A percentile compares a stretch with the other conserved stretches of the same genome.
Conservation (phyloP, 768 basidiomycete genomes). For the Pleurotus salmoneostramineus region DNA sequence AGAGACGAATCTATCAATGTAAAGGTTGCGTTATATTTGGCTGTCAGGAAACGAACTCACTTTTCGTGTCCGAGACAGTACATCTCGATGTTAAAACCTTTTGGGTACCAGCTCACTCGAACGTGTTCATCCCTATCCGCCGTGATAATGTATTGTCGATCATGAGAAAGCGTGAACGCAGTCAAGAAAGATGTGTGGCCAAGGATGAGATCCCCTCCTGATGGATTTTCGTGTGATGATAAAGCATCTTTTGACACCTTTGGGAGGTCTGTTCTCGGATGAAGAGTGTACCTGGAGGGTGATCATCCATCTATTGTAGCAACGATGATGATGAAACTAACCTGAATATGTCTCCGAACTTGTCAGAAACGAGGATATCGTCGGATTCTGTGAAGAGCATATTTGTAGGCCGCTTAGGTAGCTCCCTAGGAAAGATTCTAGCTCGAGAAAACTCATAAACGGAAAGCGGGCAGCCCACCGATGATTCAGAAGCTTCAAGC, state of each 20-base stretch:
- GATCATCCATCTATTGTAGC: not conserved
- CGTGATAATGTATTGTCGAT: slow-evolving; percentile 77
- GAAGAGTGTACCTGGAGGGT: slow-evolving; percentile 55
- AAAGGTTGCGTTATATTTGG: not conserved
- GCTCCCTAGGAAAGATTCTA: slow-evolving; percentile 43
- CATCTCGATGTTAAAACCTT: slow-evolving; percentile 80
- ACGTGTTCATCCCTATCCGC: slow-evolving; percentile 97
- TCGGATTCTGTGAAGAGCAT: slow-evolving; percentile 60
- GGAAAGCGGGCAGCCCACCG: slow-evolving; percentile 39
- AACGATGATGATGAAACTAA: slow-evolving; percentile 20
- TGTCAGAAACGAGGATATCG: slow-evolving; percentile 81
- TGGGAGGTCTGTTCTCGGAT: slow-evolving; percentile 26
- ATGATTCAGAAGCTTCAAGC: slow-evolving; percentile 51
- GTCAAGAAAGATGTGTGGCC: slow-evolving; percentile 91
- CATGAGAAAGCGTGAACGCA: slow-evolving; percentile 58
- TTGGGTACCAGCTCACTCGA: slow-evolving; percentile 84
- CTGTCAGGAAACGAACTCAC: slow-evolving; percentile 36
- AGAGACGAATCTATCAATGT: slow-evolving; percentile 66
- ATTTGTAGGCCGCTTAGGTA: slow-evolving; percentile 80
- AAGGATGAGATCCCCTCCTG: slow-evolving; percentile 65
- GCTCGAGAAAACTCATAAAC: not conserved
- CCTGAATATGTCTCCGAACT: slow-evolving; percentile 94
- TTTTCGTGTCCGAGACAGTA: slow-evolving; percentile 84
- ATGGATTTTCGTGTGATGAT: slow-evolving; percentile 66
- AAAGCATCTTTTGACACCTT: slow-evolving; percentile 33